Conservation (phyloP, 805 yeast genomes). For the Kodamaea kaohsiungensis region DNA sequence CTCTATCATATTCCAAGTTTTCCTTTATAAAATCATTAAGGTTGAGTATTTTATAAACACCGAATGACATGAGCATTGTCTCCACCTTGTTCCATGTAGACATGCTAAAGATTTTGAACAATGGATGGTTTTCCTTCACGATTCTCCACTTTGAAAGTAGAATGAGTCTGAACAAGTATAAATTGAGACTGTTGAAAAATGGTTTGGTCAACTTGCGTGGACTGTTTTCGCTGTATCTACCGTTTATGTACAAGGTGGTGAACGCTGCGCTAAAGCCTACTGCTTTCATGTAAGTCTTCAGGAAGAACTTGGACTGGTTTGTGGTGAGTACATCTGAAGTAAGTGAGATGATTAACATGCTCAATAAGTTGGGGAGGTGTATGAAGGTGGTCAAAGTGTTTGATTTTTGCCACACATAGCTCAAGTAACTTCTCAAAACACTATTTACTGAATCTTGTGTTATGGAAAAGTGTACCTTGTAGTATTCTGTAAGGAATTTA, state of each 20-base stretch:
- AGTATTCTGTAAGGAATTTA: constrained; percentile 23
- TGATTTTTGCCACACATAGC: constrained; percentile 24
- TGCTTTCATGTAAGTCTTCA: constrained; percentile 35
- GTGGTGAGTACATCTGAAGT: constrained; percentile 29
- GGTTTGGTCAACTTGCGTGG: constrained; percentile 24
- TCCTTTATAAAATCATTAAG: constrained; percentile 32
- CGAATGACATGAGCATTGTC: constrained; percentile 33
- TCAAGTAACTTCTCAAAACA: constrained; percentile 18
- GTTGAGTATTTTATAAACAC: constrained; percentile 40
- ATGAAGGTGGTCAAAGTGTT: constrained; percentile 35
- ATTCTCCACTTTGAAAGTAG: constrained; percentile 45
- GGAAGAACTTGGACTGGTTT: constrained; percentile 25
- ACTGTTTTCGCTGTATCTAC: background rate
- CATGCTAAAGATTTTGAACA: constrained; percentile 25
- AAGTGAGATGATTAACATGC: constrained; percentile 35
- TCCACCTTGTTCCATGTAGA: constrained; percentile 36
- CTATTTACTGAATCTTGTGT: constrained; percentile 7
- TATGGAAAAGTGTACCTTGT: constrained; percentile 20
- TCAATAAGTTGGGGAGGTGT: constrained; percentile 36
- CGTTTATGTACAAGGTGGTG: constrained; percentile 24
- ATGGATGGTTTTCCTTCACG: constrained; percentile 39
- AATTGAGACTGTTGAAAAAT: constrained; percentile 30
- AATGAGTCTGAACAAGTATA: constrained; percentile 35
- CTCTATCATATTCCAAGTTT: constrained; percentile 11
- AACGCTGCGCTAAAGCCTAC: constrained; percentile 39